Evolutionary conservation across 116 monocot species (phyloP).

Genomic region (Cymodocea nodosa): DNA sequence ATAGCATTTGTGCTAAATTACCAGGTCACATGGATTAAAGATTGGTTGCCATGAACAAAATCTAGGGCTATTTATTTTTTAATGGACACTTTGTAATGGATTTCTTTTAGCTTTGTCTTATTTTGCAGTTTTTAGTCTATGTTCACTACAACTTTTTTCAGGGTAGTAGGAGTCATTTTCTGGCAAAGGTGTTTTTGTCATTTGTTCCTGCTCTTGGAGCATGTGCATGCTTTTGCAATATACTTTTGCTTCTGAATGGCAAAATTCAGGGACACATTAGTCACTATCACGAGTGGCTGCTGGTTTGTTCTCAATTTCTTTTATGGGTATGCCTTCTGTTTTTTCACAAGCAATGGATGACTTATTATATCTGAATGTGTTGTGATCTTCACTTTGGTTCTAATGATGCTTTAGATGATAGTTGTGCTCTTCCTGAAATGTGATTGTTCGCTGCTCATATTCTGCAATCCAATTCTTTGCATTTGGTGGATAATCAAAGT

Average conservation of each 20-base stretch:
- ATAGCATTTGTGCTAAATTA: too few species aligned
- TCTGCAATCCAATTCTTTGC: constrained; percentile 59
- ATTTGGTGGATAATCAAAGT: constrained; percentile 72
- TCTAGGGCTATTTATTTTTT: not conserved
- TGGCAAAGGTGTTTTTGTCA: constrained; percentile 35
- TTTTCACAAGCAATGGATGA: not conserved
- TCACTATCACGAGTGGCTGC: constrained; percentile 48
- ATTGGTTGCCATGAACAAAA: not conserved
- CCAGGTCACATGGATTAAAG: too few species aligned
- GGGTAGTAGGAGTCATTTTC: constrained; percentile 6
- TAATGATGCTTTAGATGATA: constrained; percentile 24
- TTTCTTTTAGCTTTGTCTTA: not conserved
- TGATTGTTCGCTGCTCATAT: constrained; percentile 28
- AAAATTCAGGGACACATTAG: constrained; percentile 19
- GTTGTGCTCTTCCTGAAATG: constrained; percentile 28
- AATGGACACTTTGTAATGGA: not conserved
- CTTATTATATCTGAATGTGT: not conserved
- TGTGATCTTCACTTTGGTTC: constrained; percentile 1
- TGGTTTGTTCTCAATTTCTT: constrained; percentile 42
- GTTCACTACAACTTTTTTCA: not conserved
- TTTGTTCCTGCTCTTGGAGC: constrained; percentile 37
- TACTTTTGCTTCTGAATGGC: constrained; percentile 27
- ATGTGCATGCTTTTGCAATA: constrained; percentile 35
- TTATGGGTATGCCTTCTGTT: constrained; percentile 50
- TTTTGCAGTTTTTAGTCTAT: not conserved